Conservation (phyloP, 2,329 filamentous ascomycete species). For the Pyrenophora graminea region DNA sequence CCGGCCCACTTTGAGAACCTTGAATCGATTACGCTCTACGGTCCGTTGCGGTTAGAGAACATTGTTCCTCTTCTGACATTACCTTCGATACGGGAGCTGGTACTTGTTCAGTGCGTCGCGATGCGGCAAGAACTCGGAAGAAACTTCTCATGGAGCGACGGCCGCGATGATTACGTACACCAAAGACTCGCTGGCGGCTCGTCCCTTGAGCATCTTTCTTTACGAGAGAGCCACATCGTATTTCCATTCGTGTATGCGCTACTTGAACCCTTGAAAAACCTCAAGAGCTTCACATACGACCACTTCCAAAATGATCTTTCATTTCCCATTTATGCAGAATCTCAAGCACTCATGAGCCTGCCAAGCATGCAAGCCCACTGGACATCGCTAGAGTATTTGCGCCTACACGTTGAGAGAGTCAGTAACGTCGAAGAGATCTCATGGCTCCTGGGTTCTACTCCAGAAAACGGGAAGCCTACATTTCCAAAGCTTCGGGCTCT, state of each 20-base stretch:
- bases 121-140: conserved; percentile 8
- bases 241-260: neutral
- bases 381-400: conserved; percentile 1
- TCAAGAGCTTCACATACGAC: conserved; percentile 11
- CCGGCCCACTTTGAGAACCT: conserved; percentile 4
- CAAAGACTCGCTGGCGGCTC: conserved; percentile 3
- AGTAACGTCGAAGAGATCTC: neutral
- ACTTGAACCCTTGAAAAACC: neutral
- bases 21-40: conserved; percentile 5
- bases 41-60: conserved; percentile 13
- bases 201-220: conserved; percentile 2
- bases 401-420: neutral
- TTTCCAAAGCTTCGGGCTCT: neutral
- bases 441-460: neutral
- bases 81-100: conserved; percentile 7
- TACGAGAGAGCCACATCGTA: conserved; percentile 4
- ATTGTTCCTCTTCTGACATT: conserved; percentile 13
- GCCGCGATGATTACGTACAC: neutral
- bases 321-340: neutral
- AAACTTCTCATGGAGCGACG: neutral
- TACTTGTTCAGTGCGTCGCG: neutral
- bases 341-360: neutral
- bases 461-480: neutral
- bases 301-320: conserved; percentile 1
- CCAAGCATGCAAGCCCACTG: neutral